These are phyloP conservation scores for Leucaena leucocephala DNA, from an alignment of 306 rosid genomes.

Conservation along the genomic window DNA sequence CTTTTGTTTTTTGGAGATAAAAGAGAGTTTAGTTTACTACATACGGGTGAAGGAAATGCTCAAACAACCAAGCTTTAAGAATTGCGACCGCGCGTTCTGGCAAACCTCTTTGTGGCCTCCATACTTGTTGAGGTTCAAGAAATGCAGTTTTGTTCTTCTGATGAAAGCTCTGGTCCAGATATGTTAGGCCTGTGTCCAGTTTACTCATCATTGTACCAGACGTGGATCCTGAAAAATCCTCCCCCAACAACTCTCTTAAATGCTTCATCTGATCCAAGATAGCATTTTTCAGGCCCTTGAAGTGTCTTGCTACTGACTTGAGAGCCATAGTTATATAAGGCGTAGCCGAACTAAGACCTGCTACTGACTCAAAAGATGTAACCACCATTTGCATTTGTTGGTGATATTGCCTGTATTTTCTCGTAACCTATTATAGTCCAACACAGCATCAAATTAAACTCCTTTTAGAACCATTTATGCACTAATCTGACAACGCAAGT, in stretches of 20 bases:
- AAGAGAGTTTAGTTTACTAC: constrained; percentile 5
- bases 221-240: constrained; percentile 52
- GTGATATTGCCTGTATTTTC: constrained; percentile 82
- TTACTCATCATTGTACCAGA: constrained; percentile 43
- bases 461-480: not conserved
- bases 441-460: not conserved
- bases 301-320: constrained; percentile 67
- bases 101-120: constrained; percentile 97
- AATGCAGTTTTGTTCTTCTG: constrained; percentile 56
- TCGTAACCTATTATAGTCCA: constrained; percentile 55
- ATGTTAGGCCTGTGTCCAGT: constrained; percentile 49
- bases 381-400: constrained; percentile 97
- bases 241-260: constrained; percentile 52
- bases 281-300: constrained; percentile 56
- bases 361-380: constrained; percentile 81
- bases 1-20: not conserved
- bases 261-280: constrained; percentile 70
- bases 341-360: constrained; percentile 81
- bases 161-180: constrained; percentile 64
- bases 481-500: not conserved
- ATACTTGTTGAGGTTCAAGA: constrained; percentile 67
- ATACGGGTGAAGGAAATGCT: constrained; percentile 99
- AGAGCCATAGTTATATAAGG: constrained; percentile 77
- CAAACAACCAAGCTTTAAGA: constrained; percentile 94
- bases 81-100: constrained; percentile 89